Conservation (phyloP, 78 protist genomes). For the Speleostelium caveatum region DNA sequence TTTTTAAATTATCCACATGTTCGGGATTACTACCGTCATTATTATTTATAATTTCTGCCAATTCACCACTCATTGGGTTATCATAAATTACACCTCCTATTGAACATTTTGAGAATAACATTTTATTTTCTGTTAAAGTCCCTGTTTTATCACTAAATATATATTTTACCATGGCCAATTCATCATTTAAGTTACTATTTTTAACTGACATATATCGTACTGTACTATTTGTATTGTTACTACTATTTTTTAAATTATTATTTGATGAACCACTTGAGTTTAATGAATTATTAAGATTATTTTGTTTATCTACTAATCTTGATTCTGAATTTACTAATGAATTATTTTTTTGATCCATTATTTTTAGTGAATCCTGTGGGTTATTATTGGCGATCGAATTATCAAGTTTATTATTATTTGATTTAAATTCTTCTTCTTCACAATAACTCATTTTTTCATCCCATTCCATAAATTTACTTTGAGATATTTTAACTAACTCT, state of each 20-base stretch:
- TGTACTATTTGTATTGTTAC: neutral
- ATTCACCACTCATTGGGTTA: constrained; percentile 10
- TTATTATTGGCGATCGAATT: too few relatives aligned
- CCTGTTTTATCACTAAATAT: constrained; percentile 86
- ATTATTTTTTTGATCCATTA: neutral
- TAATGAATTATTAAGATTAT: neutral
- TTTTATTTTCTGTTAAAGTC: constrained; percentile 74
- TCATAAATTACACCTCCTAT: constrained; percentile 17
- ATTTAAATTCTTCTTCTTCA: neutral
- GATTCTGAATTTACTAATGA: neutral
- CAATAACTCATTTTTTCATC: constrained; percentile 49
- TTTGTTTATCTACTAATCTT: neutral
- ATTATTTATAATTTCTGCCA: neutral
- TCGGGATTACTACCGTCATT: neutral
- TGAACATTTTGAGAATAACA: constrained; percentile 67
- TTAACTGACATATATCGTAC: constrained; percentile 38
- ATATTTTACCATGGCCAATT: constrained; percentile 72
- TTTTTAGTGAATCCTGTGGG: too few relatives aligned
- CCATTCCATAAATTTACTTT: constrained; percentile 74
- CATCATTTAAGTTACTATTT: constrained; percentile 80
- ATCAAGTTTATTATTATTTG: too few relatives aligned
- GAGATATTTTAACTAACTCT: constrained; percentile 63
- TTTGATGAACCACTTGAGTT: neutral
- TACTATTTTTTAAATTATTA: neutral
- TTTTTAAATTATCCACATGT: neutral